Conservation (phyloP, 2,329 filamentous ascomycete species). For the Beauveria sp. region DNA sequence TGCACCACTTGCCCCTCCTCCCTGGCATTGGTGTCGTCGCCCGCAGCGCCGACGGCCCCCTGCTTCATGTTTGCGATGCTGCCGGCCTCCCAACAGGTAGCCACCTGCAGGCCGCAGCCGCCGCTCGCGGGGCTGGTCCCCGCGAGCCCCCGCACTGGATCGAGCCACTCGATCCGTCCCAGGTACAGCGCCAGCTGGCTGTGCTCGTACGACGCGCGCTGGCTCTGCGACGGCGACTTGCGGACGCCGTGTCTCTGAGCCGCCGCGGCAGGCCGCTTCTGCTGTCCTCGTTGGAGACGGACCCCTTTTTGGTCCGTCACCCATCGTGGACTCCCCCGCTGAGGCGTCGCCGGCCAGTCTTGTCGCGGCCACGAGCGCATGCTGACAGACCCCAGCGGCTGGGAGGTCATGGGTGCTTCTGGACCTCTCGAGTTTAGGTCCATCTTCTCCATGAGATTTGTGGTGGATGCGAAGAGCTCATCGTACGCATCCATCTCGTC, state of each 20-base stretch:
- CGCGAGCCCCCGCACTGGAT: background rate
- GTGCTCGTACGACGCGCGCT: background rate
- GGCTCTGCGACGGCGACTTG: background rate
- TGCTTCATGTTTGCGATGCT: background rate
- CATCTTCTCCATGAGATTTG: background rate
- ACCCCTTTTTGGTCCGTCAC: background rate
- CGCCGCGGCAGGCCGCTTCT: too few species aligned
- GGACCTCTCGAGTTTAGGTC: background rate
- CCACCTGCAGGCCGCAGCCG: background rate
- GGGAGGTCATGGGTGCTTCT: background rate
- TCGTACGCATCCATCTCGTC: background rate
- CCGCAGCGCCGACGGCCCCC: background rate
- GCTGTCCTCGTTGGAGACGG: background rate
- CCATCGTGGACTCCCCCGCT: background rate
- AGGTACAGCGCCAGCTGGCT: background rate
- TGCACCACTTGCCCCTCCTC: too few species aligned
- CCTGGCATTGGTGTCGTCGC: too few species aligned
- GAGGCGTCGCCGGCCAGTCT: background rate
- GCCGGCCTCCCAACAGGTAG: background rate
- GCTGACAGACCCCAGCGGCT: background rate
- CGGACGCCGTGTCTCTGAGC: background rate
- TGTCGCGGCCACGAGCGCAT: background rate
- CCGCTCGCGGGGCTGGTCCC: background rate
- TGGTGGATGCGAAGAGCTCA: background rate
- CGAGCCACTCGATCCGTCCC: background rate